Evolutionary conservation across 768 basidiomycete species (phyloP).

Genomic region (Leccinum boreale): DNA sequence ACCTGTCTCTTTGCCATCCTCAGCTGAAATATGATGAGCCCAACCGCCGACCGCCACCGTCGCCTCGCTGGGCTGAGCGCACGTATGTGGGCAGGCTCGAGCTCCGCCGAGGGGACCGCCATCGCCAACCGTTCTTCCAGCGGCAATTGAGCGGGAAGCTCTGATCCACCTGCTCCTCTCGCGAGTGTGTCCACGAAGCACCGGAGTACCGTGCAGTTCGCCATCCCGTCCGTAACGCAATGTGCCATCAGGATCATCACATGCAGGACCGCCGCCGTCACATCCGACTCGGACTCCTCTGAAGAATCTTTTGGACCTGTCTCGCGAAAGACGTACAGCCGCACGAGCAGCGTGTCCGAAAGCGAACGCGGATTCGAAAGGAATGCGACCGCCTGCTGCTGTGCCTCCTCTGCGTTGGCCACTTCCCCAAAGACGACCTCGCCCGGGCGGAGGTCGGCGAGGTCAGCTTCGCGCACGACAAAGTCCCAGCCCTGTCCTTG

Average conservation of each 20-base stretch:
- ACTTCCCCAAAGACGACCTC: constrained; percentile 40
- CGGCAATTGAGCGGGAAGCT: constrained; percentile 15
- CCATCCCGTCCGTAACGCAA: constrained; percentile 48
- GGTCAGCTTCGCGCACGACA: constrained; percentile 37
- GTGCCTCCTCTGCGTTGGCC: constrained; percentile 35
- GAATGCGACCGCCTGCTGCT: constrained; percentile 25
- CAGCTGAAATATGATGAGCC: constrained; percentile 33
- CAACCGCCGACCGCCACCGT: constrained; percentile 47
- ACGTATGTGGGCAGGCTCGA: constrained; percentile 30
- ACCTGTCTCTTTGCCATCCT: constrained; percentile 38
- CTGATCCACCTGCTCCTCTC: not conserved
- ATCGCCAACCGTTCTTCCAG: constrained; percentile 41
- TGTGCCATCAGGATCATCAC: constrained; percentile 46
- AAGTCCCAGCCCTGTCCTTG: constrained; percentile 26
- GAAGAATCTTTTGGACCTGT: constrained; percentile 1
- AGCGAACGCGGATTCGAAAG: constrained; percentile 36
- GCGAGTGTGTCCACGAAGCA: constrained; percentile 44
- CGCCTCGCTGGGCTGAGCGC: constrained; percentile 34
- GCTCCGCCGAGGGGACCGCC: constrained; percentile 36
- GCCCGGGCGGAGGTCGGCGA: constrained; percentile 29
- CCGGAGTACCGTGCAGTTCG: constrained; percentile 40
- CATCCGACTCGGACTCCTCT: constrained; percentile 6
- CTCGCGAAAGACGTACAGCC: constrained; percentile 40
- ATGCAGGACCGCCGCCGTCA: constrained; percentile 36
- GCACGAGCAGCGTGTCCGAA: constrained; percentile 41